Base-by-base conservation (phyloP, 2,329 filamentous ascomycete genomes). In the Phialophora tarda region DNA sequence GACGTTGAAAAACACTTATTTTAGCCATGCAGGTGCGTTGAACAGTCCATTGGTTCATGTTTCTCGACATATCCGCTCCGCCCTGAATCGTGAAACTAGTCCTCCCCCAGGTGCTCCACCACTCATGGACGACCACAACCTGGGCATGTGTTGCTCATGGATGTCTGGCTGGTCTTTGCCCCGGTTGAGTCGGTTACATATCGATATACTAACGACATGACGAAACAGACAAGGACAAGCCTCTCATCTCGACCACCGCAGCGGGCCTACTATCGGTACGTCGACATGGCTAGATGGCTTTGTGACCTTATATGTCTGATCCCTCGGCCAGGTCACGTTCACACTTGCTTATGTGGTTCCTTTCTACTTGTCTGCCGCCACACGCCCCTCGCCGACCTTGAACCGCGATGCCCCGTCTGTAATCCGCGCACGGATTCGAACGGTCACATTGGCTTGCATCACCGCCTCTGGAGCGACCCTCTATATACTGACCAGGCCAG, bases 261-360 rank as follows among this genome's bases (percentile, higher is more conserved):
- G 77, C 79, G 60, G 74, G 76, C 62, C 60, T 78, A 41, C 73
- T 80, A 50, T 81, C 79, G 68, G 79, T 81, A 77, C 65, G 77
- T 17, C 32, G n/a, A 38, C 55, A 7, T 26, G 38, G 56, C 38
- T 23, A 14, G 17, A n/a, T 21, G 38, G 17, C 38, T 44, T 44
- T 57, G 48, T 17, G 51, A 38, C 30, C 4, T 24, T 54, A 47
- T 38, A 57, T 38, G 17, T 50, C 55, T 64, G 54, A 65, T 63
- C 44, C 47, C 30, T 41, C 38, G 34, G 62, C 55, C 63, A 72
- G 91, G 80, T 93, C 69, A 78, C 89, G 68, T 96, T 96, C 79
- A 96, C 92, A n/a, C 78, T 93, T 72, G 80, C 92, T 81, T 99
- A 98, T 80, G 91, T 99, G 73, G 82, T 91, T 3, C 94, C 95